Base-by-base conservation (phyloP, 257 asterid species). In the Knoxia roxburghii region DNA sequence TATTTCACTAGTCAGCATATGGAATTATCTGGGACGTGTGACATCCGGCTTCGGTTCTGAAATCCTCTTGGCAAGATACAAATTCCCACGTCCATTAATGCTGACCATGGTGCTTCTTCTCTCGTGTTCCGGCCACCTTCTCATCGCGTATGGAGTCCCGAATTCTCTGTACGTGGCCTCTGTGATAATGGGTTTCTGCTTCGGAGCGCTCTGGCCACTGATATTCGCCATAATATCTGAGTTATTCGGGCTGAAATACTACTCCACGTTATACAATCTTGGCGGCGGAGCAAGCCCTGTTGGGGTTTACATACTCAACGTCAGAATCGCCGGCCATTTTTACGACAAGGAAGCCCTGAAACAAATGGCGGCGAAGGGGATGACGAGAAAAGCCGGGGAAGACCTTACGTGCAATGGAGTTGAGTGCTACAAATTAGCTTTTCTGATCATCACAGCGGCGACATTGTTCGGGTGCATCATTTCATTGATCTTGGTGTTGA, bases 201-300 rank as follows among this genome's bases (percentile, higher is more conserved):
- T 82, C 40, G 87, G 87, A 30, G 87, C 87, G 7, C 87, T 76
- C 50, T 82, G 87, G 87, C 87, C 87, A 18, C 26, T 82, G 37
- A 74, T 79, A 14, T 82, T 79, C 39, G 80, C 87, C 8, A 82
- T 82, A 30, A 82, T 82, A 23, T 82, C 87, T 0, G 82, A 82
- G 27, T 23, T 82, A 9, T 82, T 82, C n/a, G 87, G 87, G 18
- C 75, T 82, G 20, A 82, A 77, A 27, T 82, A 79, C 77, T 84
- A 81, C 71, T 84, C 89, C 2, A 84, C 87, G 5, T 59, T 84
- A 67, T 71, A 61, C 65, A 84, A 79, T 58, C 73, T 79, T 14
- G 89, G 89, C 7, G 89, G 75, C 15, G 89, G 85, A 18, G 89
- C 89, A 9, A 84, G 87, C 11, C 89, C 89, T 0, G 67, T 84